phyloP scores from a whole-genome alignment of 2,329 filamentous ascomycete genomes.

The Bipolaris victoriae region DNA sequence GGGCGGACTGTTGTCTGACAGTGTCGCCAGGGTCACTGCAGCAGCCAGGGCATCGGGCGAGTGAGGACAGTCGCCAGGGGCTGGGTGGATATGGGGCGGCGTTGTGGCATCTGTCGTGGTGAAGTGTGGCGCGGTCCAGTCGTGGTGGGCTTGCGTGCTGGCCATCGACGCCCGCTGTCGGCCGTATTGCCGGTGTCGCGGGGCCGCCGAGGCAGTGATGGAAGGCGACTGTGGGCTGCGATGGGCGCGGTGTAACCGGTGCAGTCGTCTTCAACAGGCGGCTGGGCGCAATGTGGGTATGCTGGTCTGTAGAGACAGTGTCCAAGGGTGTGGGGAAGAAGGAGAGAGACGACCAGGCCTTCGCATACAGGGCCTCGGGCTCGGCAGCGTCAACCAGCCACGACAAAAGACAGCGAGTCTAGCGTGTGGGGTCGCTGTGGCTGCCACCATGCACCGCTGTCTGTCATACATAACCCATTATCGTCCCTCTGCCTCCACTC shows the following conservation, averaged over 20 bases:
- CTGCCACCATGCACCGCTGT: not conserved
- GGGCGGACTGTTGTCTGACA: slow-evolving; percentile 38
- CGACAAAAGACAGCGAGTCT: slow-evolving; percentile 12
- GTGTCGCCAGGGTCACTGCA: slow-evolving; percentile 37
- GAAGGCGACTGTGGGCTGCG: slow-evolving; percentile 5
- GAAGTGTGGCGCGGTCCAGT: slow-evolving; percentile 18
- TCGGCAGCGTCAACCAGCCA: slow-evolving; percentile 17
- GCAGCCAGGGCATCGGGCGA: slow-evolving; percentile 34
- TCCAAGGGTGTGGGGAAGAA: slow-evolving; percentile 11
- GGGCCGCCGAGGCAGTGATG: slow-evolving; percentile 17
- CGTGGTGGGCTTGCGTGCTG: slow-evolving; percentile 29
- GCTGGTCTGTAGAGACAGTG: slow-evolving; percentile 12
- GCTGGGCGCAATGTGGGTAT: slow-evolving; percentile 23
- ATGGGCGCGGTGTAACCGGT: slow-evolving; percentile 1
- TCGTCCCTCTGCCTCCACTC: slow-evolving; percentile 1
- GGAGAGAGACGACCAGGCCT: slow-evolving; percentile 17
- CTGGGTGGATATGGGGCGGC: slow-evolving; percentile 11
- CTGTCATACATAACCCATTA: slow-evolving; percentile 2
- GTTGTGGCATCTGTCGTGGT: slow-evolving; percentile 20
- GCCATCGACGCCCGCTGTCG: slow-evolving; percentile 34
- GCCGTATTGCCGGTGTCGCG: slow-evolving; percentile 19
- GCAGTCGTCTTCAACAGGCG: slow-evolving; percentile 16
- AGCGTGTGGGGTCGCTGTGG: slow-evolving; percentile 20
- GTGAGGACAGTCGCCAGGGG: slow-evolving; percentile 17
- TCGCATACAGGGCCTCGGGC: slow-evolving; percentile 9